Conservation (phyloP, 345 rosid genomes). For the Bruguiera gymnorhiza region DNA sequence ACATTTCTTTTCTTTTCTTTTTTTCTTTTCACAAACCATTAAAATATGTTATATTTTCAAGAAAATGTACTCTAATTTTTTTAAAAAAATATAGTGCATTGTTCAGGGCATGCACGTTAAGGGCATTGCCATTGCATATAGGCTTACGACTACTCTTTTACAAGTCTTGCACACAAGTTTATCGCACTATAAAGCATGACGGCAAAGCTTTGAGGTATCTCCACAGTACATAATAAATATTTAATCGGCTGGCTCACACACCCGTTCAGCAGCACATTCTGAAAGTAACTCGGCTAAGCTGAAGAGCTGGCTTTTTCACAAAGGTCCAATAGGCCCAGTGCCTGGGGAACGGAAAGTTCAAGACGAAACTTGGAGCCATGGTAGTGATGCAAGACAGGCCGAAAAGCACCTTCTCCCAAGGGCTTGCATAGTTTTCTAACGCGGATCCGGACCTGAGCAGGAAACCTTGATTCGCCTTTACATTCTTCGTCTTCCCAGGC, state of each 20-base stretch:
- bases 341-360: constrained; percentile 96
- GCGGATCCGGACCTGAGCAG: constrained; percentile 90
- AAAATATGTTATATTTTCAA: too few species aligned
- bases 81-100: too few species aligned
- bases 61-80: too few species aligned
- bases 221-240: constrained; percentile 18
- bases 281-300: constrained; percentile 36
- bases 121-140: constrained; percentile 20
- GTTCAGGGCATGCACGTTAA: constrained; percentile 7
- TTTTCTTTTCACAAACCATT: too few species aligned
- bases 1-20: too few species aligned
- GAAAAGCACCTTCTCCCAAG: constrained; percentile 87
- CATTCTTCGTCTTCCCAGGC: constrained; percentile 99
- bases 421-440: constrained; percentile 85
- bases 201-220: constrained; percentile 6
- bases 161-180: constrained; percentile 6
- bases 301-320: constrained; percentile 85
- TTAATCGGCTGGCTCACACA: constrained; percentile 34
- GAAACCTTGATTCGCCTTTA: constrained; percentile 96
- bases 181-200: constrained; percentile 13
- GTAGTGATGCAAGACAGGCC: constrained; percentile 94
- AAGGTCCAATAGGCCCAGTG: constrained; percentile 77
- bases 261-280: constrained; percentile 18
- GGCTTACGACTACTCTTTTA: not conserved
- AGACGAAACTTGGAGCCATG: constrained; percentile 95